Base-by-base conservation (phyloP, 176 grass and related monocot genomes). In the Alopecurus myosuroides region DNA sequence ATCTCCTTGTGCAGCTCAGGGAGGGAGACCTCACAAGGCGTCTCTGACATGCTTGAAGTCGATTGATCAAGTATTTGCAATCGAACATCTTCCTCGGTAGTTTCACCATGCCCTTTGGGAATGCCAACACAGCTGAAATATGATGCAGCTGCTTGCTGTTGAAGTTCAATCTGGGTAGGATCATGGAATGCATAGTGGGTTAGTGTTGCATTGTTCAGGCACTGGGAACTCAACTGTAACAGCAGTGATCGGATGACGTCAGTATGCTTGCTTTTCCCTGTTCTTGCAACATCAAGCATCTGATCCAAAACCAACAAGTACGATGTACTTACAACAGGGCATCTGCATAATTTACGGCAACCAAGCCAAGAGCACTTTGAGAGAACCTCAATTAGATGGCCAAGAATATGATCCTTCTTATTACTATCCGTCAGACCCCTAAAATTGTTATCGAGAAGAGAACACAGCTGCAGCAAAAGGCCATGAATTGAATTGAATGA, bases 401-500 rank as follows among this genome's bases (percentile, higher is more conserved):
- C 85, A 83, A 92, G 40, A 92, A 98, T 94, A 67, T 87, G 80
- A 90, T 94, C 91, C 82, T 98, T 98, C 82, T 70, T 94, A 44
- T 46, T 77, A 70, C 74, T 64, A 17, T 95, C 84, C 22, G 84
- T 81, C 70, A 98, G 70, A 50, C 81, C 67, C 83, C 91, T 88
- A 63, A 87, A 95, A 77, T 98, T 95, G 53, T 83, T 85, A 84
- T 94, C 91, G 7, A 98, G 89, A 87, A 98, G 91, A 81, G 96
- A 85, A 82, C 82, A 88, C 19, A 98, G 76, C 85, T 94, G 93
- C 81, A 98, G 89, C 81, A 98, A 78, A 82, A 95, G 91, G 48
- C 96, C 96, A 79, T 95, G 96, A 65, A 95, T 92, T 58, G 89
- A 85, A 85, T 98, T 98, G 79, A 98, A 98, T 81, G 89, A 92